Evolutionary conservation across 2,329 filamentous ascomycete genomes (phyloP).

Genomic region (Aspergillus tubingensis): DNA sequence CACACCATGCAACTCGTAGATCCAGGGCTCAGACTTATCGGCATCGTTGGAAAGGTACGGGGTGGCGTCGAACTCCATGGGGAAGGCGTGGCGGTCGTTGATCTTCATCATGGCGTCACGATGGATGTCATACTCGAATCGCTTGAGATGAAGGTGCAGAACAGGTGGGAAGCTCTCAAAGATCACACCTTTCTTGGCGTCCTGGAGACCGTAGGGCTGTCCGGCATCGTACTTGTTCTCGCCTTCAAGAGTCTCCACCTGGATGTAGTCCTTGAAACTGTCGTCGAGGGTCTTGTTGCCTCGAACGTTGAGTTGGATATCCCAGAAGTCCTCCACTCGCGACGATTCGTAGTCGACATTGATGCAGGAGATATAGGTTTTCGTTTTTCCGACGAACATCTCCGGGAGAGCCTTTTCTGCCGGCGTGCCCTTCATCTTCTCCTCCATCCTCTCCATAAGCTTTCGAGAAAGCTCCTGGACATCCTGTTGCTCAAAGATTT

Average conservation of each 20-base stretch:
- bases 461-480: constrained; percentile 96
- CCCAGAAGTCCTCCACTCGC: constrained; percentile 96
- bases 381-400: constrained; percentile 96
- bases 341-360: constrained; percentile 98
- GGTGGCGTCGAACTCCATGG: constrained; percentile 61
- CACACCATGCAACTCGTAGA: constrained; percentile 91
- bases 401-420: constrained; percentile 85
- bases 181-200: constrained; percentile 96
- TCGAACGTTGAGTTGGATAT: constrained; percentile 94
- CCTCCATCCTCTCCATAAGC: constrained; percentile 94
- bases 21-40: constrained; percentile 84
- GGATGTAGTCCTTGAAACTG: constrained; percentile 94
- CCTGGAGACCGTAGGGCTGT: constrained; percentile 86
- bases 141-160: constrained; percentile 90
- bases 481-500: constrained; percentile 98
- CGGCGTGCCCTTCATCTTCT: constrained; percentile 95
- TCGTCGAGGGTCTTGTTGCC: constrained; percentile 91
- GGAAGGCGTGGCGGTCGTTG: constrained; percentile 53
- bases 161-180: constrained; percentile 95
- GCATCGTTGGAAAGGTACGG: constrained; percentile 85
- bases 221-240: constrained; percentile 98
- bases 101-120: constrained; percentile 99
- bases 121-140: constrained; percentile 96
- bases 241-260: constrained; percentile 94
- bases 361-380: constrained; percentile 98